Conservation (phyloP, 1,284 basidiomycete genomes). For the Marasmius oreades region DNA sequence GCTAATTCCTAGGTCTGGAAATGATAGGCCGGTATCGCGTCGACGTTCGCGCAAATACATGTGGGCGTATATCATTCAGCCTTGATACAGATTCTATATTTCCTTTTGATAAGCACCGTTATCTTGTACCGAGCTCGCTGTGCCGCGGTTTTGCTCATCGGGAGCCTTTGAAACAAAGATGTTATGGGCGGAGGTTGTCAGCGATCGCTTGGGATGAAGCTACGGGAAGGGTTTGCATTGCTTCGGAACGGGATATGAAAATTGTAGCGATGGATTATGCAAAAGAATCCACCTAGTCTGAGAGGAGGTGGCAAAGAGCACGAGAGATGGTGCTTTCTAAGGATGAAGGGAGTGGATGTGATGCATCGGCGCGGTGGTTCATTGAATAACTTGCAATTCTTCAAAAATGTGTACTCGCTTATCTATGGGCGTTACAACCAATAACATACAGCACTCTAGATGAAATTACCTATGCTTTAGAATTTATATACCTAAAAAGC, state of each 20-base stretch:
- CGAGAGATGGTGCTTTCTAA: background rate
- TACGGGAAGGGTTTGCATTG: background rate
- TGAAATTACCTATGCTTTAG: conserved; percentile 24
- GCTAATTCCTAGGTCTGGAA: too few relatives aligned
- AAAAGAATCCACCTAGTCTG: too few relatives aligned
- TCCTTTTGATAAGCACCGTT: background rate
- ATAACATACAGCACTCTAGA: too few relatives aligned
- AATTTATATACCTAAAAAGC: conserved; percentile 56
- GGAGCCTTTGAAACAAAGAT: background rate
- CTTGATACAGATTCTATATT: background rate
- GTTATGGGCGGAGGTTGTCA: background rate
- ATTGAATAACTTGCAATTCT: too few relatives aligned
- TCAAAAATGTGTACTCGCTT: too few relatives aligned
- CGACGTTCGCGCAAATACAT: conserved; percentile 58
- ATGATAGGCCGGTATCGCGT: too few relatives aligned
- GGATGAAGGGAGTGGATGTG: background rate
- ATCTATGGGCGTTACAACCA: background rate
- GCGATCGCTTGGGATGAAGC: background rate
- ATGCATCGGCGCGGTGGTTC: too few relatives aligned
- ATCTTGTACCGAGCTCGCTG: background rate
- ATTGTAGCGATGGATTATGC: background rate
- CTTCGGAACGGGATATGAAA: background rate
- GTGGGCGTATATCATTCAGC: conserved; percentile 35
- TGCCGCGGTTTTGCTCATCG: background rate
- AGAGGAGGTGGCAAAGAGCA: background rate